Percentiles rank a stretch among this genome's conserved stretches.
These are phyloP conservation scores for Euphorbia celastroides DNA, from an alignment of 441 rosid species.

Conservation along the genomic window DNA sequence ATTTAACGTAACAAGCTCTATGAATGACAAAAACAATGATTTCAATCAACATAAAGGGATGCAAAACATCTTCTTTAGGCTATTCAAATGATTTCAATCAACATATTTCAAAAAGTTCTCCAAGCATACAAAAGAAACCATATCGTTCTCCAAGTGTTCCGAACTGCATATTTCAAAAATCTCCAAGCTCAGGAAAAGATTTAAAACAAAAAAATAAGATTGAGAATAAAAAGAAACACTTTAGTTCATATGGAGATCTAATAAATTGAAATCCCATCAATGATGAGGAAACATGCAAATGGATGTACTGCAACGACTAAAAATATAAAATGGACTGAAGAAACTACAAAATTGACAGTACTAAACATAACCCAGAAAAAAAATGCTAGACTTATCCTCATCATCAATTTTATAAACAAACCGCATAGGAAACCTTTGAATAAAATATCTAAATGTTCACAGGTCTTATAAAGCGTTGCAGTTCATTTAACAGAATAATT, in stretches of 20 bases:
- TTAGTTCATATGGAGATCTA: background rate
- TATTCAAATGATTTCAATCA: background rate
- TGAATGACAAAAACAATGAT: background rate
- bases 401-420: background rate
- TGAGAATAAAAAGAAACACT: too few species aligned
- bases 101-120: background rate
- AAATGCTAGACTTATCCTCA: background rate
- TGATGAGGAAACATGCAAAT: background rate
- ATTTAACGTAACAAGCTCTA: background rate
- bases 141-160: too few species aligned
- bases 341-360: background rate
- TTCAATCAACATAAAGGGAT: background rate
- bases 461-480: background rate
- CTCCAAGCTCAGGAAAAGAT: background rate
- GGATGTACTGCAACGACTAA: background rate
- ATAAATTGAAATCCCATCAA: background rate
- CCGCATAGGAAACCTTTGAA: background rate
- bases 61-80: background rate
- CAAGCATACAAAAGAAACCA: too few species aligned
- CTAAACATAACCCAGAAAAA: background rate
- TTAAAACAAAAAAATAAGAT: background rate
- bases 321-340: background rate
- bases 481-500: background rate
- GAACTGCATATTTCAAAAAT: background rate
- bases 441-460: background rate